A percentile compares a stretch with the other conserved stretches of the same genome.
phyloP scores from a whole-genome alignment of 2,329 filamentous ascomycete genomes.

The Davidsoniella eucalypti region DNA sequence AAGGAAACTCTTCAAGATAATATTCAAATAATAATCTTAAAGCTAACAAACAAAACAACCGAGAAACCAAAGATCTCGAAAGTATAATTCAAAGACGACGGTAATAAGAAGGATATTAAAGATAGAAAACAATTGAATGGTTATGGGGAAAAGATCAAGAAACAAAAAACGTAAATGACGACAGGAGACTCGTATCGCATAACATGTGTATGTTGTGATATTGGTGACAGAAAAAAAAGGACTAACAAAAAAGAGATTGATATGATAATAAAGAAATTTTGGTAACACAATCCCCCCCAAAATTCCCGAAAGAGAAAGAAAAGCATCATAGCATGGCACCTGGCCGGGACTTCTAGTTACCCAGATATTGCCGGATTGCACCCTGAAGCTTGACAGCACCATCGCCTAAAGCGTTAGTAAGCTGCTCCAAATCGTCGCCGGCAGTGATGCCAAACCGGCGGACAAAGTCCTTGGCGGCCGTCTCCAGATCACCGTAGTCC shows the following conservation, averaged over 20 bases:
- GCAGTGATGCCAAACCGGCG: conserved; percentile 90
- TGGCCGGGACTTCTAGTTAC: conserved; percentile 27
- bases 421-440: conserved; percentile 85
- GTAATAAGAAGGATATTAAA: too few relatives aligned
- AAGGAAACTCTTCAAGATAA: too few relatives aligned
- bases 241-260: background rate
- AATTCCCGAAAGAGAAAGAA: background rate
- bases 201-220: too few relatives aligned
- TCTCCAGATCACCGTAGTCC: conserved; percentile 81
- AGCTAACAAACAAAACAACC: too few relatives aligned
- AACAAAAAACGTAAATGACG: too few relatives aligned
- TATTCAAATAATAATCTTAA: too few relatives aligned
- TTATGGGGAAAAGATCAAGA: too few relatives aligned
- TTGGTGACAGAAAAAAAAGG: background rate
- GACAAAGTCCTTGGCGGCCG: conserved; percentile 90
- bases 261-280: background rate
- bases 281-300: conserved; percentile 2
- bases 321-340: background rate
- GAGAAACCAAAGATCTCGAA: too few relatives aligned
- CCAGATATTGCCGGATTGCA: conserved; percentile 47
- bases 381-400: conserved; percentile 74
- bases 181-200: too few relatives aligned
- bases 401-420: conserved; percentile 68
- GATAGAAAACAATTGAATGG: too few relatives aligned
- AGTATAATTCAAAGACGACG: too few relatives aligned